phyloP scores from a whole-genome alignment of 345 rosid genomes.

The Viola odorata region DNA sequence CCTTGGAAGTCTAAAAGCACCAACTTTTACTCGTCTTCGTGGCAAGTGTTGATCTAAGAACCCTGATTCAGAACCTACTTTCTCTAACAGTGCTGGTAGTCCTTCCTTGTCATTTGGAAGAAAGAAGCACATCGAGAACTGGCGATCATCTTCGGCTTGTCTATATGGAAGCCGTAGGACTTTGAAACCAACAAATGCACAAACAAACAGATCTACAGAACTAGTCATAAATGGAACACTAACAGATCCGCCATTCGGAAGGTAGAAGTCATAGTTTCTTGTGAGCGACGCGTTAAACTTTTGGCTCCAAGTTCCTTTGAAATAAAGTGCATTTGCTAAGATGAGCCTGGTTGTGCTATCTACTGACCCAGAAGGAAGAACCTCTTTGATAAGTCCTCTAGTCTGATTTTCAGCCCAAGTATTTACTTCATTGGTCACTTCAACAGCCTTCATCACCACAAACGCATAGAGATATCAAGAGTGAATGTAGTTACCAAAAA shows the following conservation, averaged over 20 bases:
- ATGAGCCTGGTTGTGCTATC: constrained; percentile 50
- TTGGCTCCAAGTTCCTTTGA: constrained; percentile 75
- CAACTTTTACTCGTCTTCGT: constrained; percentile 22
- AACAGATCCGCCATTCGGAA: constrained; percentile 42
- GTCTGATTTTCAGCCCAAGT: constrained; percentile 74
- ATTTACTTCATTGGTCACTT: constrained; percentile 58
- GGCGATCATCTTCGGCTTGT: constrained; percentile 53
- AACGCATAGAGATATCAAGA: too few relatives aligned
- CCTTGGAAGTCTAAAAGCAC: constrained; percentile 50
- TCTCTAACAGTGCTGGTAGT: constrained; percentile 42
- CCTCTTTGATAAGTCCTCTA: constrained; percentile 62
- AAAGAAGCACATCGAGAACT: constrained; percentile 66
- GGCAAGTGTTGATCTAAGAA: constrained; percentile 52
- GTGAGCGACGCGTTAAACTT: constrained; percentile 50
- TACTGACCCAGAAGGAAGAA: constrained; percentile 62
- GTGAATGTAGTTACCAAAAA: too few relatives aligned
- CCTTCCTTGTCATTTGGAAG: constrained; percentile 64
- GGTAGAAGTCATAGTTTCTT: constrained; percentile 57
- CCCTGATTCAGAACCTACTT: constrained; percentile 34
- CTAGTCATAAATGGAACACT: constrained; percentile 72
- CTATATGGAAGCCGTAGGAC: constrained; percentile 70
- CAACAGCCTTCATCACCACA: constrained; percentile 46
- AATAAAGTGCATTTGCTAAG: constrained; percentile 73
- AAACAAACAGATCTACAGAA: constrained; percentile 43
- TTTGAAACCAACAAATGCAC: constrained; percentile 54